These are phyloP conservation scores for Lentinula boryana DNA, from an alignment of 768 basidiomycete genomes.

Conservation along the genomic window DNA sequence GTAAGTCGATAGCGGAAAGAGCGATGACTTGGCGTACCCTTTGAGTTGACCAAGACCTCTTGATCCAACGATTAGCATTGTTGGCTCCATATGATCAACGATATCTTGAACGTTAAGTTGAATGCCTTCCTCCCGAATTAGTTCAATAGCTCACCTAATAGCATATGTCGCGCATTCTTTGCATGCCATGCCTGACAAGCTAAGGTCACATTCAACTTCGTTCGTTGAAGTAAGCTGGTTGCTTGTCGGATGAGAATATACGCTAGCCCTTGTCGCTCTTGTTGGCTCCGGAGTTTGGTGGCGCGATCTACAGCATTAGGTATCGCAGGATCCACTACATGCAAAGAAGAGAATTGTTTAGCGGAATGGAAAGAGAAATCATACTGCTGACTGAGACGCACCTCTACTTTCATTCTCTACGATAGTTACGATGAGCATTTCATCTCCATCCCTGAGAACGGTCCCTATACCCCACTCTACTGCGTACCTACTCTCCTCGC, in stretches of 20 bases:
- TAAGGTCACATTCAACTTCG: conserved; percentile 79
- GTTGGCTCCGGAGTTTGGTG: conserved; percentile 79
- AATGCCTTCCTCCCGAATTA: neutral
- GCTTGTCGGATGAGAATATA: conserved; percentile 89
- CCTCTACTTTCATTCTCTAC: conserved; percentile 91
- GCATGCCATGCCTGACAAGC: conserved; percentile 96
- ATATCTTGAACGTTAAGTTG: conserved; percentile 43
- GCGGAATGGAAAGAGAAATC: neutral
- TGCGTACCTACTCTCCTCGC: conserved; percentile 90
- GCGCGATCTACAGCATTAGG: conserved; percentile 72
- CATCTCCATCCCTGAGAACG: conserved; percentile 90
- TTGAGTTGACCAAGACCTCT: conserved; percentile 84
- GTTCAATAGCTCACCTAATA: conserved; percentile 31
- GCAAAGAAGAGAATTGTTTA: conserved; percentile 5
- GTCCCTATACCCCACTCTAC: conserved; percentile 99
- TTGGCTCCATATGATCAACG: conserved; percentile 81
- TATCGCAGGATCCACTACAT: conserved; percentile 57
- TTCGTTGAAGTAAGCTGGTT: conserved; percentile 85
- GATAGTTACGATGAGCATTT: conserved; percentile 85
- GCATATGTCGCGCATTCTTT: conserved; percentile 89
- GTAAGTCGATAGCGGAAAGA: conserved; percentile 1
- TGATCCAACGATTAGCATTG: conserved; percentile 94
- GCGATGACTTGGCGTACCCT: conserved; percentile 47
- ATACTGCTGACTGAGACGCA: conserved; percentile 24
- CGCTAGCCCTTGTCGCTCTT: conserved; percentile 89